These are phyloP conservation scores for Daedalea quercina DNA, from an alignment of 768 basidiomycete genomes.

Conservation along the genomic window DNA sequence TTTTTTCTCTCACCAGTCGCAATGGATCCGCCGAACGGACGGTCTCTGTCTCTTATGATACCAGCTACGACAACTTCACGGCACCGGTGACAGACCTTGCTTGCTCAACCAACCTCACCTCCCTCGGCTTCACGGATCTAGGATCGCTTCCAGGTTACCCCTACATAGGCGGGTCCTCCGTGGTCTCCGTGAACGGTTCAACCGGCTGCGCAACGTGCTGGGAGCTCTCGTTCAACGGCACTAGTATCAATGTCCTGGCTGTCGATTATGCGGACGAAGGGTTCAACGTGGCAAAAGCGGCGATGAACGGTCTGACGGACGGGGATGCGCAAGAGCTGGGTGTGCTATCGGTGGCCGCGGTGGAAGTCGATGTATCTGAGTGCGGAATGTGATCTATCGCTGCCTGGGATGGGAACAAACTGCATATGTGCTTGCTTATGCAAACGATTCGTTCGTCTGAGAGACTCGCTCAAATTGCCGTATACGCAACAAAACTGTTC, in stretches of 20 bases:
- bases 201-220: constrained; percentile 58
- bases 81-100: constrained; percentile 36
- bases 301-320: constrained; percentile 24
- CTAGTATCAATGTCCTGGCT: constrained; percentile 41
- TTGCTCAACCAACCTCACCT: constrained; percentile 40
- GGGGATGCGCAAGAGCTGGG: constrained; percentile 19
- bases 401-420: too few species aligned
- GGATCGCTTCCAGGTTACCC: constrained; percentile 51
- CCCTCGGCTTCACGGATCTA: constrained; percentile 38
- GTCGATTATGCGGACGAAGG: constrained; percentile 40
- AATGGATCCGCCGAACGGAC: constrained; percentile 12
- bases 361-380: constrained; percentile 18
- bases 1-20: too few species aligned
- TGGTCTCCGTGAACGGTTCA: constrained; percentile 35
- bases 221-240: constrained; percentile 43
- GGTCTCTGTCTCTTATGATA: constrained; percentile 35
- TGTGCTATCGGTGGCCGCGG: constrained; percentile 18
- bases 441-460: too few species aligned
- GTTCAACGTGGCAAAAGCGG: constrained; percentile 31
- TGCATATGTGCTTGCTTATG: too few species aligned
- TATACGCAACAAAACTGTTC: too few species aligned
- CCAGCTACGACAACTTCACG: constrained; percentile 38
- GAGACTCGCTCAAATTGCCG: too few species aligned
- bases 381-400: constrained; percentile 33
- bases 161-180: constrained; percentile 48